A percentile compares a stretch with the other conserved stretches of the same genome.
Conservation (phyloP, 768 basidiomycete species). For the Phaeolepiota aurea region DNA sequence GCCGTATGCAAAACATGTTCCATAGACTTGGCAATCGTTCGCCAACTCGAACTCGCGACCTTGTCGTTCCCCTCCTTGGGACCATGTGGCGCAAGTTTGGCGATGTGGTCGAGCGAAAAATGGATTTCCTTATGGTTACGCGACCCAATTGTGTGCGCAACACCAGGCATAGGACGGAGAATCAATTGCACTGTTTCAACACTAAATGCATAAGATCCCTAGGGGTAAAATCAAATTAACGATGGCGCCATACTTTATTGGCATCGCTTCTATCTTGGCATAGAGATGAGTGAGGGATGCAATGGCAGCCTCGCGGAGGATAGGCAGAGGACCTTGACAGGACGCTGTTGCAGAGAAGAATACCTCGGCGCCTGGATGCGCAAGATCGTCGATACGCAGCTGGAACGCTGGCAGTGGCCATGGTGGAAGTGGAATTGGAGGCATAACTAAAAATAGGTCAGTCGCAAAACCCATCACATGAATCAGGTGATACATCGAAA, state of each 20-base stretch:
- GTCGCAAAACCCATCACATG: no score
- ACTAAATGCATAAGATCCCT: no score
- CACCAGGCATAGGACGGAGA: conserved; percentile 58
- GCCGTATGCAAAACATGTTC: neutral
- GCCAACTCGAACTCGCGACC: neutral
- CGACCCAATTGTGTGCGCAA: conserved; percentile 58
- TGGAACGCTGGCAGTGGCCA: conserved; percentile 53
- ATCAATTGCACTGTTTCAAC: conserved; percentile 49
- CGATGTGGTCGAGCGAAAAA: conserved; percentile 60
- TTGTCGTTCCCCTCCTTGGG: neutral
- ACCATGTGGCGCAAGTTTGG: conserved; percentile 16
- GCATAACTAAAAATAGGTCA: no score
- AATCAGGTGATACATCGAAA: no score
- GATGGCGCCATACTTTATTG: conserved; percentile 22
- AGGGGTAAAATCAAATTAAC: conserved; percentile 1
- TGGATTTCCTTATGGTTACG: conserved; percentile 63
- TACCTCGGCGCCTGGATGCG: conserved; percentile 46
- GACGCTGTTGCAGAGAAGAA: conserved; percentile 41
- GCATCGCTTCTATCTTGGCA: conserved; percentile 26
- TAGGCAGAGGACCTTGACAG: conserved; percentile 34
- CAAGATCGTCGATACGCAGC: conserved; percentile 49
- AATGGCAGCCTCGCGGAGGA: conserved; percentile 35
- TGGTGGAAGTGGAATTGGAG: conserved; percentile 8
- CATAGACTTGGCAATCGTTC: neutral
- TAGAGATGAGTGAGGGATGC: conserved; percentile 42